Base-by-base conservation (phyloP, 2,329 filamentous ascomycete species). In the Coniella vitis region DNA sequence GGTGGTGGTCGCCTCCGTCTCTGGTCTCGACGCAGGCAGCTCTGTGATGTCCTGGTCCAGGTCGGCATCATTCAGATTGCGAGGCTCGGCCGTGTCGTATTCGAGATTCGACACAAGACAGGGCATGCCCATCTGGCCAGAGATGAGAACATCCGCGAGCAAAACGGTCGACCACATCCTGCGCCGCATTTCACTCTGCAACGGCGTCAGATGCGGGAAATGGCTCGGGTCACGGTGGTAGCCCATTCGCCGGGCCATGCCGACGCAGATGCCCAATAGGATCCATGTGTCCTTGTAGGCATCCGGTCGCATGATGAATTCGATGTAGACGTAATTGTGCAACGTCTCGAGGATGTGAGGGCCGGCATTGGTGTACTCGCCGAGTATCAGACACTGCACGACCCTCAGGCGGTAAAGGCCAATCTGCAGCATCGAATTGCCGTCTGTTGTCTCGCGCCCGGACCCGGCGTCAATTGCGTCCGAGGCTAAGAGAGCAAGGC, bases 301-400 rank as follows among this genome's bases (percentile, higher is more conserved):
- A 25, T 70, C 67, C 0, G 49, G 54, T 7, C 58, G 53, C 1
- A 58, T 46, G 17, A 59, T 54, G 5, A 63, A 51, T 48, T 70
- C 69, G 7, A 62, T 54, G n/a, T 58, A 53, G 13, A 65, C 49
- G 45, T 70, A 67, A 4, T 64, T 60, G 13, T 67, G 55, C 5
- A 71, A 37, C 0, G 68, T 65, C 38, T 70, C 67, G 0, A 70
- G 53, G 0, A 70, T 69, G 29, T 70, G 68, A 0, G 65, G 61
- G 1, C 71, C 70, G 3, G 65, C 63, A 9, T 65, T 69, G 9
- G 69, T 70, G 45, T 74, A 76, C 20, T 65, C 54, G 4, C 64
- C 68, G 5, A 67, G 45, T 2, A 62, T 36, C 0, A 71, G 58
- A 20, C 68, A 69, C 38, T 71, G 67, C 2, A 61, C 64, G 1